phyloP scores from a whole-genome alignment of 108 stramenopile genomes.

The Fragilaria radians region DNA sequence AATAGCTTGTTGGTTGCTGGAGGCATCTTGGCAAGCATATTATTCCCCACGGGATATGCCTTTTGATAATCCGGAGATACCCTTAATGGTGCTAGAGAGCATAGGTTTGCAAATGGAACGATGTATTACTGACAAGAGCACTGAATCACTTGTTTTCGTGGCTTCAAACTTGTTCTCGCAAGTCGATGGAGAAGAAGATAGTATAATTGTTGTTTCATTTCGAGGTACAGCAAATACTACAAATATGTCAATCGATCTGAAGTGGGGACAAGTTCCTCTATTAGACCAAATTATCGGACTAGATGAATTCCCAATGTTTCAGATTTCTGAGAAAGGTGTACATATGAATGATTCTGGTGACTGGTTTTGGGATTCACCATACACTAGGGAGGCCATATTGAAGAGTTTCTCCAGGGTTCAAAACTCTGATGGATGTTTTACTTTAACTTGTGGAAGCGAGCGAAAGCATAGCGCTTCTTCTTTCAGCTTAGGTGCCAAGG shows the following conservation, averaged over 20 bases:
- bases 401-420: background rate
- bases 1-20: slow-evolving; percentile 78
- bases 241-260: slow-evolving; percentile 79
- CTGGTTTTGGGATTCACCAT: slow-evolving; percentile 33
- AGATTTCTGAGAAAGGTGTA: slow-evolving; percentile 38
- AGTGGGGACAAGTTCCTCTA: slow-evolving; percentile 63
- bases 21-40: slow-evolving; percentile 89
- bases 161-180: slow-evolving; percentile 53
- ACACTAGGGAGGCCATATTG: background rate
- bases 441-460: background rate
- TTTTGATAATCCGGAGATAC: slow-evolving; percentile 31
- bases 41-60: slow-evolving; percentile 57
- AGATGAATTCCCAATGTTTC: slow-evolving; percentile 34
- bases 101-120: slow-evolving; percentile 69
- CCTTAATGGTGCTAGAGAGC: slow-evolving; percentile 61
- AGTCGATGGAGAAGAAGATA: slow-evolving; percentile 78
- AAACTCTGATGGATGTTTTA: background rate
- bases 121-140: slow-evolving; percentile 54
- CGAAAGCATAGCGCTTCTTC: background rate
- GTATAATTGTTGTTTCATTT: slow-evolving; percentile 85
- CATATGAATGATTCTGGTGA: slow-evolving; percentile 24
- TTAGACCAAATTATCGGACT: slow-evolving; percentile 47
- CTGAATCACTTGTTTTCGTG: slow-evolving; percentile 73
- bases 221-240: slow-evolving; percentile 72
- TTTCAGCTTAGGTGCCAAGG: slow-evolving; percentile 30